phyloP scores from a whole-genome alignment of 1,139 yeast genomes.

The Candida neerlandica region DNA sequence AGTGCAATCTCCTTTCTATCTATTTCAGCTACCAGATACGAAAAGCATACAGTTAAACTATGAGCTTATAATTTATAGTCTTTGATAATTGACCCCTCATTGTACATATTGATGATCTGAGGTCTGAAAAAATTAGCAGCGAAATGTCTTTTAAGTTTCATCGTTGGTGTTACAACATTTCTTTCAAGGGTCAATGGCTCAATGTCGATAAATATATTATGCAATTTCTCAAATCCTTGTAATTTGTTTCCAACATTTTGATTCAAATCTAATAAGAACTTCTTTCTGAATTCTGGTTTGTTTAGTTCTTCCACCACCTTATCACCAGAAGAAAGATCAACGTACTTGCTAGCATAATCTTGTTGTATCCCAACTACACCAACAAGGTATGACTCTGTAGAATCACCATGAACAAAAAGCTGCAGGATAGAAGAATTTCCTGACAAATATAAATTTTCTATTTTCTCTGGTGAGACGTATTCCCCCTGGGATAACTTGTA shows the following conservation, averaged over 20 bases:
- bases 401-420: constrained; percentile 52
- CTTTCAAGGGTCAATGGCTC: constrained; percentile 45
- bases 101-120: constrained; percentile 25
- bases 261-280: constrained; percentile 32
- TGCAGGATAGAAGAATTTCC: constrained; percentile 55
- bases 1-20: too few species aligned
- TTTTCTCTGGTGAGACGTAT: constrained; percentile 77
- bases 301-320: neutral
- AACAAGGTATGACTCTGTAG: constrained; percentile 32
- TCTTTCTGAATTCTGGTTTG: constrained; percentile 9
- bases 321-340: constrained; percentile 2
- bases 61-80: constrained; percentile 20
- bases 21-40: too few species aligned
- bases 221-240: constrained; percentile 41
- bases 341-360: constrained; percentile 11
- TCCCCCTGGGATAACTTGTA: constrained; percentile 84
- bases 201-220: constrained; percentile 34
- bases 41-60: too few species aligned
- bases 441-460: constrained; percentile 66
- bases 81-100: constrained; percentile 49
- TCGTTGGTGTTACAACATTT: constrained; percentile 45
- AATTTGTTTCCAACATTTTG: constrained; percentile 24
- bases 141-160: constrained; percentile 42
- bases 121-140: constrained; percentile 35
- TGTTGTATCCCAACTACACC: constrained; percentile 45